A percentile compares a stretch with the other conserved stretches of the same genome.
Evolutionary conservation across 2,329 filamentous ascomycete genomes (phyloP).

Genomic region (Colletotrichum melonis): DNA sequence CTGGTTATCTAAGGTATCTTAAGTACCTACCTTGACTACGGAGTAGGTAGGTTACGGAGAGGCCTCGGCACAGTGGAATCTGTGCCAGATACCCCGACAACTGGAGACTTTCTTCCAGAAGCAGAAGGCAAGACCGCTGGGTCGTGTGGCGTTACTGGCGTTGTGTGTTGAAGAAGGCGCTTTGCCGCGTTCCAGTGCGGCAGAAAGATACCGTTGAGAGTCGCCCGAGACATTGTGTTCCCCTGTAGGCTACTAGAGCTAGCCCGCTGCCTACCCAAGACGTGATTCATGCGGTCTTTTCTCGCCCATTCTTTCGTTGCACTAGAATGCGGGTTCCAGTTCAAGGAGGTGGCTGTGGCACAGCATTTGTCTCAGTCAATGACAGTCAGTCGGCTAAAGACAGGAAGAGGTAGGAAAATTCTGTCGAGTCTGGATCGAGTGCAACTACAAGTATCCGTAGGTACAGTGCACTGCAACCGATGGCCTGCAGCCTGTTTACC

Average conservation of each 20-base stretch:
- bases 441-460: neutral
- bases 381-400: neutral
- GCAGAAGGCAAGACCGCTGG: conserved; percentile 25
- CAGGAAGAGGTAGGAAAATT: neutral
- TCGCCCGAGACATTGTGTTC: neutral
- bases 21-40: neutral
- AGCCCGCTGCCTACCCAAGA: neutral
- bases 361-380: neutral
- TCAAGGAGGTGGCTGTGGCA: conserved; percentile 9
- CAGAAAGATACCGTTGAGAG: neutral
- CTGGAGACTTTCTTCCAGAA: conserved; percentile 19
- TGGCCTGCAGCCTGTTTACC: neutral
- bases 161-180: conserved; percentile 14
- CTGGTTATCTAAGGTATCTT: neutral
- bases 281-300: conserved; percentile 18
- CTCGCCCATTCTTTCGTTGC: neutral
- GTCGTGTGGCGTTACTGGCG: conserved; percentile 16
- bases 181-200: conserved; percentile 17
- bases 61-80: conserved; percentile 12
- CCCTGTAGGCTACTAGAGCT: too few species aligned
- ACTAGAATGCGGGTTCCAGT: neutral
- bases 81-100: conserved; percentile 26
- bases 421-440: neutral
- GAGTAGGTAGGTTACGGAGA: neutral
- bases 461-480: neutral